Base-by-base conservation (phyloP, 352 stramenopile genomes). In the Pythium myriotylum region DNA sequence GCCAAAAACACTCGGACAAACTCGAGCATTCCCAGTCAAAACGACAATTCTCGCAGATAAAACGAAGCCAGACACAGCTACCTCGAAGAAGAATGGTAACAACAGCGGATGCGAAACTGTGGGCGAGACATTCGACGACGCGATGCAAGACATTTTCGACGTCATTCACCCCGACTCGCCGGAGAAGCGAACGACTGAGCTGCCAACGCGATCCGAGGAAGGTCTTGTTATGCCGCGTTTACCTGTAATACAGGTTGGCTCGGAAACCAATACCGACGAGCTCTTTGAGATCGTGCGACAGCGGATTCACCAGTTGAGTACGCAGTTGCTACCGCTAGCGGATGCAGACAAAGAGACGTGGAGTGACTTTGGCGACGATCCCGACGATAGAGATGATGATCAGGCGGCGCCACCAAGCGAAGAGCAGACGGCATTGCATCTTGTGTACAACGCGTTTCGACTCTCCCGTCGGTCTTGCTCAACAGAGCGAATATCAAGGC, bases 211-310 rank as follows among this genome's bases (percentile, higher is more conserved):
- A 39, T 37, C 4, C 29, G 29, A 35, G 5, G 29, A 10, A 10
- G 5, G 5, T 10, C 9, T 43, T 27, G 47, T 51, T 24, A 24
- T 71, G 5, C 23, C 54, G 2, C 24, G 26, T n/a, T 51, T 85
- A 20, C 68, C 73, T 14, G 14, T 76, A 16, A 77, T 81, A 24
- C 73, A 76, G 17, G 65, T 81, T 19, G 73, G 73, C 20, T 74
- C 62, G 1, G 51, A 75, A n/a, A 74, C 74, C 17, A 85, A 76
- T 56, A 81, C 76, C 0, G 71, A 85, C 48, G 76, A 85, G 45
- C 54, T 81, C 19, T 72, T 85, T 48, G 73, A 85, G 48, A 74
- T 85, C 29, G 64, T 81, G 17, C 77, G 77, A 24, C 72, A 82
- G 40, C 68, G 74, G 1, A 65, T 81, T 32, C 62, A 74, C 22